A percentile compares a stretch with the other conserved stretches of the same genome.
Conservation (phyloP, 1,139 yeast genomes). For the Nakaseomyces glabratus region DNA sequence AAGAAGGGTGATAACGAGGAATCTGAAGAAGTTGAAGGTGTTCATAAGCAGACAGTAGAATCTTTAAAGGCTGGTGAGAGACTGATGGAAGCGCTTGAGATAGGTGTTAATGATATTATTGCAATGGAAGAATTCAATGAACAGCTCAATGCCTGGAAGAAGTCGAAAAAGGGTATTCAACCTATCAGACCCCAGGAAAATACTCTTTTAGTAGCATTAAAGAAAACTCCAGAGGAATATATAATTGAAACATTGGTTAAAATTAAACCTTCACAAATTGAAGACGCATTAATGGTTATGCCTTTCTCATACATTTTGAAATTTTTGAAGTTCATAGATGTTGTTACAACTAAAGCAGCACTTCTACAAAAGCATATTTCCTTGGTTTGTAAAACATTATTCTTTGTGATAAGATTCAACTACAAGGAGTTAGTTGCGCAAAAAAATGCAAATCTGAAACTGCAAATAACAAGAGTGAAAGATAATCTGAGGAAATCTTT, state of each 20-base stretch:
- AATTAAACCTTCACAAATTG: slow-evolving; percentile 77
- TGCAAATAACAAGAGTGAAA: slow-evolving; percentile 52
- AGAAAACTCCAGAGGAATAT: slow-evolving; percentile 65
- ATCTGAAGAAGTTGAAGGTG: slow-evolving; percentile 51
- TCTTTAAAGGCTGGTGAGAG: slow-evolving; percentile 93
- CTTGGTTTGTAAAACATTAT: slow-evolving; percentile 62
- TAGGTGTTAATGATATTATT: slow-evolving; percentile 65
- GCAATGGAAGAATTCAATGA: slow-evolving; percentile 43
- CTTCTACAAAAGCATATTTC: slow-evolving; percentile 44
- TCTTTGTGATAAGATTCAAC: slow-evolving; percentile 62
- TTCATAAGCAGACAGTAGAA: slow-evolving; percentile 77
- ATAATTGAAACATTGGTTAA: slow-evolving; percentile 61
- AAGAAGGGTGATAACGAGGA: slow-evolving; percentile 32
- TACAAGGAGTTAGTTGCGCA: slow-evolving; percentile 66
- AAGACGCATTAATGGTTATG: slow-evolving; percentile 81
- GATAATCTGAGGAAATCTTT: slow-evolving; percentile 48
- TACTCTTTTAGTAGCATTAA: slow-evolving; percentile 62
- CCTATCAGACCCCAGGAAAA: slow-evolving; percentile 57
- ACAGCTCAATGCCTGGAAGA: slow-evolving; percentile 33
- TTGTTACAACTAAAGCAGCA: slow-evolving; percentile 54
- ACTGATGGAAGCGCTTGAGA: slow-evolving; percentile 83
- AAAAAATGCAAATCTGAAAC: slow-evolving; percentile 52
- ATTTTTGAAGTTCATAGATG: slow-evolving; percentile 61
- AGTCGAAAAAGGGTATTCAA: slow-evolving; percentile 36
- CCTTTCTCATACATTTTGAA: slow-evolving; percentile 79